These are phyloP conservation scores for Candida palmyrensis DNA, from an alignment of 805 yeast genomes.

Conservation along the genomic window DNA sequence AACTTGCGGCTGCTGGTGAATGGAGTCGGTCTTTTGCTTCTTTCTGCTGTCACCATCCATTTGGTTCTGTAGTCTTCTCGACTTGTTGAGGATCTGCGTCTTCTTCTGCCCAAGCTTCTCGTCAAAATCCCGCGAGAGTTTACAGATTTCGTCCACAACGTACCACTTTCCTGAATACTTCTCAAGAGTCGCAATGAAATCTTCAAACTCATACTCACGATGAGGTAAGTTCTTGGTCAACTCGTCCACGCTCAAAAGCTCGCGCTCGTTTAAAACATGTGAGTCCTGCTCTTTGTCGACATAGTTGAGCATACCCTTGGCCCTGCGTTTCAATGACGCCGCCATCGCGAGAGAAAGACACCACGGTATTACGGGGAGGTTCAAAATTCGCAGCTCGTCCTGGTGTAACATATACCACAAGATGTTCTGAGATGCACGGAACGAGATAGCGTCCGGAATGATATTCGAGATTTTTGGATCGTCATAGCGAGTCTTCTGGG, in stretches of 20 bases:
- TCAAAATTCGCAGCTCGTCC: slow-evolving; percentile 14
- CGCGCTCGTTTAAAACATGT: neutral
- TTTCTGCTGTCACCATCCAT: neutral
- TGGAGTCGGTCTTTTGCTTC: neutral
- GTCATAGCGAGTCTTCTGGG: slow-evolving; percentile 24
- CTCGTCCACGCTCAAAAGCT: neutral
- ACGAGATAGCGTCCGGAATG: slow-evolving; percentile 18
- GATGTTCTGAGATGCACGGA: slow-evolving; percentile 21
- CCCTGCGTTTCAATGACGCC: slow-evolving; percentile 14
- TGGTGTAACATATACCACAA: slow-evolving; percentile 18
- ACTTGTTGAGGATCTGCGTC: slow-evolving; percentile 3
- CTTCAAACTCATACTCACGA: slow-evolving; percentile 14
- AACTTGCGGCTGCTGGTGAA: too few relatives aligned
- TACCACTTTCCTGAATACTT: slow-evolving; percentile 19
- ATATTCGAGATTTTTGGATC: slow-evolving; percentile 15
- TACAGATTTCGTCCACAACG: slow-evolving; percentile 23
- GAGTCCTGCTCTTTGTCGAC: too few relatives aligned
- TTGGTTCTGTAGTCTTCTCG: neutral
- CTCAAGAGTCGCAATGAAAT: slow-evolving; percentile 15
- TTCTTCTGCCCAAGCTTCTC: slow-evolving; percentile 9
- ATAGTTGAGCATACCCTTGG: slow-evolving; percentile 8
- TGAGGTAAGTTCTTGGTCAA: neutral
- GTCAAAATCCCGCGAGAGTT: slow-evolving; percentile 16
- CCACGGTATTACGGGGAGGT: slow-evolving; percentile 24
- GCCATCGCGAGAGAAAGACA: slow-evolving; percentile 23